Evolutionary conservation across 202 grass and related monocot genomes (phyloP).

Genomic region (Alloteropsis angusta): DNA sequence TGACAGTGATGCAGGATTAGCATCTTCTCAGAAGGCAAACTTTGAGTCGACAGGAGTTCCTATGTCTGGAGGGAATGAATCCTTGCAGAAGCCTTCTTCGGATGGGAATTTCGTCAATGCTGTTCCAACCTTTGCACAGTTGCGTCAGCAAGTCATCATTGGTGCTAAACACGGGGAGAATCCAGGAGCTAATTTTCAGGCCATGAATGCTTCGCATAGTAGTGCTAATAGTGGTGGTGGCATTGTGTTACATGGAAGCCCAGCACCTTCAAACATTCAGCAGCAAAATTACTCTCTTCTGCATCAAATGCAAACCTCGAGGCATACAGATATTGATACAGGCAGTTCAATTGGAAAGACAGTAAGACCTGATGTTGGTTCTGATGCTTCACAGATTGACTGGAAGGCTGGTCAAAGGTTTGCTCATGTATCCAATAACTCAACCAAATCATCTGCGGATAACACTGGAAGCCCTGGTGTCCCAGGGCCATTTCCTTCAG

Average conservation of each 20-base stretch:
- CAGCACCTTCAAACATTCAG: constrained; percentile 51
- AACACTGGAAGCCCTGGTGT: constrained; percentile 33
- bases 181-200: constrained; percentile 38
- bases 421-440: constrained; percentile 43
- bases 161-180: constrained; percentile 42
- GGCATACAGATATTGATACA: constrained; percentile 51
- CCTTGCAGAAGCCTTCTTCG: constrained; percentile 37
- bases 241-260: constrained; percentile 52
- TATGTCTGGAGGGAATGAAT: constrained; percentile 40
- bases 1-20: constrained; percentile 40
- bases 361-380: constrained; percentile 49
- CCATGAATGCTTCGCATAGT: constrained; percentile 34
- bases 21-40: constrained; percentile 39
- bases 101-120: constrained; percentile 37
- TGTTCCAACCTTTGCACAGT: constrained; percentile 47
- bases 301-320: constrained; percentile 80
- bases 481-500: constrained; percentile 53
- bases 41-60: constrained; percentile 36
- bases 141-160: constrained; percentile 51
- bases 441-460: constrained; percentile 36
- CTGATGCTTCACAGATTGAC: constrained; percentile 50
- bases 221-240: constrained; percentile 25
- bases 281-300: constrained; percentile 69
- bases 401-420: constrained; percentile 55
- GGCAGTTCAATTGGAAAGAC: constrained; percentile 48